phyloP scores from a whole-genome alignment of 2,329 filamentous ascomycete species.

The Fusarium aywerte region DNA sequence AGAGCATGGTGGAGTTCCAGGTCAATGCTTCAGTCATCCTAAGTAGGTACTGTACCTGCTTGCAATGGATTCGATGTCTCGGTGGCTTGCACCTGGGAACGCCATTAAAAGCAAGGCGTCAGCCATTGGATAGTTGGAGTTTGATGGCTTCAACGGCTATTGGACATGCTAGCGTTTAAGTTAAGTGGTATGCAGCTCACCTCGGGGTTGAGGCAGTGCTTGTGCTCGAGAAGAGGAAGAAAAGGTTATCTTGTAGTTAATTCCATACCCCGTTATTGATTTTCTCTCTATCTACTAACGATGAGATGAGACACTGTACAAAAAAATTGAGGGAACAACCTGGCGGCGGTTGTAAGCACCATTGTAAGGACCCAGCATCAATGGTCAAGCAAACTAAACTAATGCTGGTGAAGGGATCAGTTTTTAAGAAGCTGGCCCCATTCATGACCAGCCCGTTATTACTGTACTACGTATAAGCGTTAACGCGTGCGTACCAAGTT shows the following conservation, averaged over 20 bases:
- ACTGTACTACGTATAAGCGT: not conserved
- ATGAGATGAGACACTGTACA: slow-evolving; percentile 27
- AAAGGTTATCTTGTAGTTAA: not conserved
- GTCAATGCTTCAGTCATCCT: not conserved
- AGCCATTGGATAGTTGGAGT: not conserved
- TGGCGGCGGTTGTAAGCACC: slow-evolving; percentile 9
- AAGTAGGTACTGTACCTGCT: not conserved
- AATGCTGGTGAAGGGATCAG: slow-evolving; percentile 28
- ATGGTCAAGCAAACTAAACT: not conserved
- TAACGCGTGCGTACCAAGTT: slow-evolving; percentile 19
- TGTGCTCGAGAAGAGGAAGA: not conserved
- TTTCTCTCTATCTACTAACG: not conserved
- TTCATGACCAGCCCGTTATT: slow-evolving; percentile 17
- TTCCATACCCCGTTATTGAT: slow-evolving; percentile 1
- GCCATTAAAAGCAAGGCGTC: slow-evolving; percentile 14
- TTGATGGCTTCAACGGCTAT: slow-evolving; percentile 6
- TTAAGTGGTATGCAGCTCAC: slow-evolving; percentile 6
- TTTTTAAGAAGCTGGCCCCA: slow-evolving; percentile 14
- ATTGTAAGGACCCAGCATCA: slow-evolving; percentile 17
- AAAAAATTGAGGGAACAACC: slow-evolving; percentile 5
- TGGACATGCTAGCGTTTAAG: not conserved
- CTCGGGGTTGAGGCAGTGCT: not conserved
- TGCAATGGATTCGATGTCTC: slow-evolving; percentile 5
- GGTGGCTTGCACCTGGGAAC: slow-evolving; percentile 19
- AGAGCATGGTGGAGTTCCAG: slow-evolving; percentile 11